Base-by-base conservation (phyloP, 1,284 basidiomycete genomes). In the Polyporus tsugae region DNA sequence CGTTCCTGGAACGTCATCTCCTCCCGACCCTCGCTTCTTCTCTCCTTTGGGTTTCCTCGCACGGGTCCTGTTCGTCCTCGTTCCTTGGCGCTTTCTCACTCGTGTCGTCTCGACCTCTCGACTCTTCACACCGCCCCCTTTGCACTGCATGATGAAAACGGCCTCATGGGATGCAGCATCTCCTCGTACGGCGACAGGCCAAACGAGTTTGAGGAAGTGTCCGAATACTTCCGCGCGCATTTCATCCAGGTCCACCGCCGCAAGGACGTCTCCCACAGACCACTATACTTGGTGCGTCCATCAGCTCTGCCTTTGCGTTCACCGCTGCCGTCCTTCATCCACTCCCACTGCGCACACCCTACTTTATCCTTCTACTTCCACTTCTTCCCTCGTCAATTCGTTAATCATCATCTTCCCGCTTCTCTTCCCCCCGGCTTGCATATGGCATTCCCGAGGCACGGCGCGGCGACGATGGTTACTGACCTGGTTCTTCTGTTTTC, bases 171-270 rank as follows among this genome's bases (percentile, higher is more conserved):
- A 2, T 4, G 41, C 75, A 94, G 92, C 78, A 93, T 94, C 78
- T 92, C 91, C 52, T 93, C 92, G 64, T 94, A 91, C 75, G 92
- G 91, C 7, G 86, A 92, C 70, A 82, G 93, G 64, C 85, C 90
- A 59, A 94, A 94, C 74, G 87, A 83, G 63, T 93, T 84, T 76
- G 87, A 89, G 71, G 87, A 87, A 55, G 92, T 91, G 19, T 86
- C 91, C 60, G 87, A 91, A 68, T 94, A 94, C 77, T 94, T 94
- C 82, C 87, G 89, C 44, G 87, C 90, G 35, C 93, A 94, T 76
- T 94, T 94, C 75, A 82, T 90, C 55, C 90, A 92, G 74, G 89
- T 89, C 25, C 91, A 94, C 78, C 83, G 86, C 74, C 84, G 87
- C 71, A 89, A 90, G 73, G 90, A 92, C 75, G 80, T 84, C 36